Conservation (phyloP, 208 protist species). For the Wallacemonas sp. region DNA sequence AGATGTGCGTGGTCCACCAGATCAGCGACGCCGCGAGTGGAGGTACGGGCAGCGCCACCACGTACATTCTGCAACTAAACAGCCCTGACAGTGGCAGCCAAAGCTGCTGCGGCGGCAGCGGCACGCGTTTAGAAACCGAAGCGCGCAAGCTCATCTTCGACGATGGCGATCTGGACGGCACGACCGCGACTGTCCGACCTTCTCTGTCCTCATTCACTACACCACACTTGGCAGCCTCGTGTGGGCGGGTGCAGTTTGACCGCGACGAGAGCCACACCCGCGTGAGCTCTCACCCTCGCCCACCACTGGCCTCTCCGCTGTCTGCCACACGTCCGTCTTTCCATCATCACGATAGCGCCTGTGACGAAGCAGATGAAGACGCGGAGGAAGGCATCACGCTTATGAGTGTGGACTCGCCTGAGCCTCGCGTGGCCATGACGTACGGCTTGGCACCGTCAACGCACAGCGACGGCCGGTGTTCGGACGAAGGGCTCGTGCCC, state of each 20-base stretch:
- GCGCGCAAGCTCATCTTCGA: constrained; percentile 7
- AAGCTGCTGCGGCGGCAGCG: neutral
- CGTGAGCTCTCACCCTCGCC: too few relatives aligned
- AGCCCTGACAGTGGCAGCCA: neutral
- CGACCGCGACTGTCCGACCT: neutral
- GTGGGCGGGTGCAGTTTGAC: too few relatives aligned
- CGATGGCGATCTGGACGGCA: neutral
- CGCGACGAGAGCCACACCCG: too few relatives aligned
- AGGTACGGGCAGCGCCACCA: neutral
- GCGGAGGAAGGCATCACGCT: neutral
- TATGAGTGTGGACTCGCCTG: neutral
- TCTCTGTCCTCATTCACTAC: neutral
- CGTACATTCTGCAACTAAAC: neutral
- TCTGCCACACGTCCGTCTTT: too few relatives aligned
- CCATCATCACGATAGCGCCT: neutral
- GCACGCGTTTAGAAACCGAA: neutral
- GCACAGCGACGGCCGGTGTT: neutral
- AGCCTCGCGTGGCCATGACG: neutral
- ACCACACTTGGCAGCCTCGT: neutral
- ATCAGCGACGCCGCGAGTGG: neutral
- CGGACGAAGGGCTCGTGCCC: constrained; percentile 9
- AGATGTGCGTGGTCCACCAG: neutral
- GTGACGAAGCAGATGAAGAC: neutral
- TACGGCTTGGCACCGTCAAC: neutral
- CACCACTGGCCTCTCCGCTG: too few relatives aligned